Base-by-base conservation (phyloP, 164 flowering plant species). In the Stephania yunnanensis region DNA sequence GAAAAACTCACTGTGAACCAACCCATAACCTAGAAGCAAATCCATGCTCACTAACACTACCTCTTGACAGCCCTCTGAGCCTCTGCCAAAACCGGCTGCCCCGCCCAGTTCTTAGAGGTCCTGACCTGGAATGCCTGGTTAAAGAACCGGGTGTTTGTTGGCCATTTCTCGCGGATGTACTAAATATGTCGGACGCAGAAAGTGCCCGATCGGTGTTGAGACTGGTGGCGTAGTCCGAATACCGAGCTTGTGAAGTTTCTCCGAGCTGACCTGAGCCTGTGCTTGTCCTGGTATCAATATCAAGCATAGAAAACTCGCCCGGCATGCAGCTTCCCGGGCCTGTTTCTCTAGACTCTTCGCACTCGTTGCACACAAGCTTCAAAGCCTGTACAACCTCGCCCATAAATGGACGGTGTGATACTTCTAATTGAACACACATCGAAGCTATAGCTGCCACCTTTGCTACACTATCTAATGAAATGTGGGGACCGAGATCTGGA, bases 371-470 rank as follows among this genome's bases (percentile, higher is more conserved):
- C 5, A 95, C 89, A n/a, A 93, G 83, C 81, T 93, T 95, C 75
- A 95, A 77, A 30, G 99, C 99, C 77, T 95, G 99, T 17, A 95
- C 99, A 29, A 95, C 98, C 84, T 95, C 99, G 3, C 99, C 96
- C 98, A 95, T 95, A 67, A 91, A 95, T 66, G 99, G 99, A 4
- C 99, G 92, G 83, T 95, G 87, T 5, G 95, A 86, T n/a, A 95
- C 99, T 82, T 95, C 98, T 7, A 93, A 94, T 75, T 95, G 97
- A 36, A 93, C 98, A 68, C 99, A 93, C 98, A 93, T 92, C 19
- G 99, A 95, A 67, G 98, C 98, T 76, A 95, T 93, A 2, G 99
- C 99, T 13, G 99, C 98, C 46, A 95, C 96, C 82, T 95, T 95
- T 13, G 89, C 90, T n/a, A 90, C 81, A 70, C 87, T 89, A 45